phyloP scores from a whole-genome alignment of 176 grass and related monocot genomes.

The Themeda triandra region DNA sequence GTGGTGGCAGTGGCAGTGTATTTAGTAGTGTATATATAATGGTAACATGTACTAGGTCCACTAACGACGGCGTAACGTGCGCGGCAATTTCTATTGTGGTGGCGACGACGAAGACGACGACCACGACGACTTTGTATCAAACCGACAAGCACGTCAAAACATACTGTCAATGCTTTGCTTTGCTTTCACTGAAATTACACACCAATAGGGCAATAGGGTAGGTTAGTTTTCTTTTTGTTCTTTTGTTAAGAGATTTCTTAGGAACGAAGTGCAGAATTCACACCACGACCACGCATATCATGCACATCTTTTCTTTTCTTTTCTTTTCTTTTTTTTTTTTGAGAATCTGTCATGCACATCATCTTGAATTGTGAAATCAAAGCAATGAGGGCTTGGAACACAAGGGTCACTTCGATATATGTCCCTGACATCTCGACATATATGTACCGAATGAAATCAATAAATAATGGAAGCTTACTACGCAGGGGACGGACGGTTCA shows the following conservation, averaged over 20 bases:
- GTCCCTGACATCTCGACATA: neutral
- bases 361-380: neutral
- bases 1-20: neutral
- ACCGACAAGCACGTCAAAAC: neutral
- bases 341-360: no score
- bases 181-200: neutral
- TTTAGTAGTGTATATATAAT: no score
- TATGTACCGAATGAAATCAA: neutral
- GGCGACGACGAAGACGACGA: no score
- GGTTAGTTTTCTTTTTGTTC: neutral
- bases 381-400: neutral
- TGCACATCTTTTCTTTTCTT: no score
- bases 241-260: neutral
- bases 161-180: neutral
- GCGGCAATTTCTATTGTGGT: slow-evolving; percentile 12
- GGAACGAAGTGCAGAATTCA: neutral
- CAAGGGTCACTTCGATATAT: neutral
- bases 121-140: neutral
- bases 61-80: neutral
- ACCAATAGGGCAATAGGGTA: no score
- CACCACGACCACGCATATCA: neutral
- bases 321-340: no score
- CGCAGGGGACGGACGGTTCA: no score
- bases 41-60: neutral
- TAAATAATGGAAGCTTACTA: no score